Conservation (phyloP, 2,329 filamentous ascomycete species). For the Diaporthe sp. region DNA sequence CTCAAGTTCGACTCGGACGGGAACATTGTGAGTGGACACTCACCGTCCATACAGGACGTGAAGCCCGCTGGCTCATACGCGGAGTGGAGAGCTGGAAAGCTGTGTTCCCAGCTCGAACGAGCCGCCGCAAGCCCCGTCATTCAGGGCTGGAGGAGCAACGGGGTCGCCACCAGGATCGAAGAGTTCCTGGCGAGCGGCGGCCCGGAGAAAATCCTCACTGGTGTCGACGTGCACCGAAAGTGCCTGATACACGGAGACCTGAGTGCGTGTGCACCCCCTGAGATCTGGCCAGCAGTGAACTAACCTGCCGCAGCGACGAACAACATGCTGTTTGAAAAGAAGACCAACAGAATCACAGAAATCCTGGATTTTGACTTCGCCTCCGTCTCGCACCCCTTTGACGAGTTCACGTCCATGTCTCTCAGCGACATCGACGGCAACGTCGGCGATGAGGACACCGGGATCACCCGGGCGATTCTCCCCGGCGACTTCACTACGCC, state of each 20-base stretch:
- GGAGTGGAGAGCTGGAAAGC: constrained; percentile 40
- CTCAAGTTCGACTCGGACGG: constrained; percentile 42
- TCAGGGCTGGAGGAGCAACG: constrained; percentile 44
- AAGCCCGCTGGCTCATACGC: constrained; percentile 43
- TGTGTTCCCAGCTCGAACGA: constrained; percentile 37
- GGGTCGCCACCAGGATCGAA: constrained; percentile 41
- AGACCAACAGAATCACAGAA: constrained; percentile 44
- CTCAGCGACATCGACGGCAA: constrained; percentile 44
- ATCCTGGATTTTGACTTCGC: constrained; percentile 50
- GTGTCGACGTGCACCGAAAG: constrained; percentile 41
- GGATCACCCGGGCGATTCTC: not conserved
- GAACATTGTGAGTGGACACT: constrained; percentile 42
- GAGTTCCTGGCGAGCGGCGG: constrained; percentile 40
- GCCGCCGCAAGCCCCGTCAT: constrained; percentile 41
- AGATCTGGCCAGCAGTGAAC: not conserved
- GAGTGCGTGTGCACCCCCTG: constrained; percentile 43
- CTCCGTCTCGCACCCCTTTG: constrained; percentile 44
- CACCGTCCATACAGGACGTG: constrained; percentile 39
- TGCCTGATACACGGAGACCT: constrained; percentile 48
- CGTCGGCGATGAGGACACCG: constrained; percentile 38
- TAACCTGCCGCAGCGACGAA: constrained; percentile 44
- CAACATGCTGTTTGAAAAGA: constrained; percentile 47
- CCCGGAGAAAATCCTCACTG: constrained; percentile 36
- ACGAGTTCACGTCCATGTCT: constrained; percentile 46
- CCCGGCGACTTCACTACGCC: not conserved